These are phyloP conservation scores for Celoporthe dispersa DNA, from an alignment of 2,329 filamentous ascomycete genomes.

Conservation along the genomic window DNA sequence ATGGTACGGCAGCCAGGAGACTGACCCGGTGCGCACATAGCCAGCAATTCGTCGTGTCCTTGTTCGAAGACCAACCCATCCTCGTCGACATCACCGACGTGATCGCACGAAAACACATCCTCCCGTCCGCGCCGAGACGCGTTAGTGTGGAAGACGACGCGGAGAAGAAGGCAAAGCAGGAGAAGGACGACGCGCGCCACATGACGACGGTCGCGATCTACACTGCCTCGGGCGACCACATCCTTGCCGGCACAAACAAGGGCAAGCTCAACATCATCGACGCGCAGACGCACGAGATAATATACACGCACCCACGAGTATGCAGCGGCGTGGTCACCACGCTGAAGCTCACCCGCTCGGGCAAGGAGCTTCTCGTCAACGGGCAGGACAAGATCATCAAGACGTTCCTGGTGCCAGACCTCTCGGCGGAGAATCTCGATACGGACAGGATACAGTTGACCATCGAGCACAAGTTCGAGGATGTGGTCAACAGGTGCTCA, in stretches of 20 bases:
- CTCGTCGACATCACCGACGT: slow-evolving; percentile 79
- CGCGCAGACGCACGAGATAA: slow-evolving; percentile 75
- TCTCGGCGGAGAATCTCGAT: slow-evolving; percentile 70
- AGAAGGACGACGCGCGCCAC: slow-evolving; percentile 90
- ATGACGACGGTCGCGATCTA: slow-evolving; percentile 93
- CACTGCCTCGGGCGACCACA: slow-evolving; percentile 82
- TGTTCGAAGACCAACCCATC: slow-evolving; percentile 91
- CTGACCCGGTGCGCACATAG: slow-evolving; percentile 54
- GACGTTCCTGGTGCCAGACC: slow-evolving; percentile 86
- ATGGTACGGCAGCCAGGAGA: background rate
- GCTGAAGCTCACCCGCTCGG: slow-evolving; percentile 81
- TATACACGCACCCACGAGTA: slow-evolving; percentile 81
- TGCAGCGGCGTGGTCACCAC: slow-evolving; percentile 88
- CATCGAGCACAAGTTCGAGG: slow-evolving; percentile 97
- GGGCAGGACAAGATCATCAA: slow-evolving; percentile 93
- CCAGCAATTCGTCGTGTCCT: slow-evolving; percentile 83
- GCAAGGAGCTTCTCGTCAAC: slow-evolving; percentile 87
- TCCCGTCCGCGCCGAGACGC: slow-evolving; percentile 83
- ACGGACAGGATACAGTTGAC: slow-evolving; percentile 86
- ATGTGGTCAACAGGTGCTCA: slow-evolving; percentile 89
- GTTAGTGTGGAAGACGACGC: slow-evolving; percentile 71
- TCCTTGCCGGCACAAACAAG: slow-evolving; percentile 91
- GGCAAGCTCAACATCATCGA: slow-evolving; percentile 97
- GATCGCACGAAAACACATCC: slow-evolving; percentile 72
- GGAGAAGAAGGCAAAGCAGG: slow-evolving; percentile 77